Evolutionary conservation across 768 basidiomycete genomes (phyloP), one percentile per base, ranked within the genome.

Genomic region (Boletus huronensis): DNA sequence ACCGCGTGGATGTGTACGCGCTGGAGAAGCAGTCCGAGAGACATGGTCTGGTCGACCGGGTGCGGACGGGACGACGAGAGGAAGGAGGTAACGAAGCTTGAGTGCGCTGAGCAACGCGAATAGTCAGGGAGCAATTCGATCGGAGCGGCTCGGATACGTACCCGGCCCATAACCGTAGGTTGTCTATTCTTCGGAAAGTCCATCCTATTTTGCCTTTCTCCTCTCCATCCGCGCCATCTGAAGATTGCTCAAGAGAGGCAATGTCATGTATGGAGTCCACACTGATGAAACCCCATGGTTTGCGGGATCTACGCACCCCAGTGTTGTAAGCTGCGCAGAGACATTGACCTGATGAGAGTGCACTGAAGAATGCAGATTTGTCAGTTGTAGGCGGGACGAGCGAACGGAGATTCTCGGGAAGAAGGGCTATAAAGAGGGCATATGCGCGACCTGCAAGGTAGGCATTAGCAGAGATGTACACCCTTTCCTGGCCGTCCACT

Each of bases 251-350:
- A 16, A 91, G 79, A 3, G 79, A 75, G 19, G 84, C 69, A 43
- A 95, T 84, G 63, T 92, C 90, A 62, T 95, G 93, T 17, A 96
- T 83, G 2, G 83, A 81, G 53, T 87, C 83, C 41, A 78, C 72
- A 56, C 80, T 88, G 53, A 95, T 87, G 70, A 86, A 95, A 0
- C 93, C 93, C 91, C 92, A 96, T 0, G 90, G 90, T 59, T 87
- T 83, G 44, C 82, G 82, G 8, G 90, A 93, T 54, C 83, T 81
- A 25, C 93, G 82, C 0, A 95, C 87, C 28, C 83, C 87, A 11
- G 80, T 70, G 68, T 95, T 96, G 73, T 93, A 93, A 0, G 89
- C 85, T 2, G 77, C 67, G 62, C 93, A 95, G 13, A 95, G 79
- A 9, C 91, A 70, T 62, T 92, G 88, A 0, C 93, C 93, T 4